Base-by-base conservation (phyloP, 2,329 filamentous ascomycete species). In the Graphiopsis chlorocephala region DNA sequence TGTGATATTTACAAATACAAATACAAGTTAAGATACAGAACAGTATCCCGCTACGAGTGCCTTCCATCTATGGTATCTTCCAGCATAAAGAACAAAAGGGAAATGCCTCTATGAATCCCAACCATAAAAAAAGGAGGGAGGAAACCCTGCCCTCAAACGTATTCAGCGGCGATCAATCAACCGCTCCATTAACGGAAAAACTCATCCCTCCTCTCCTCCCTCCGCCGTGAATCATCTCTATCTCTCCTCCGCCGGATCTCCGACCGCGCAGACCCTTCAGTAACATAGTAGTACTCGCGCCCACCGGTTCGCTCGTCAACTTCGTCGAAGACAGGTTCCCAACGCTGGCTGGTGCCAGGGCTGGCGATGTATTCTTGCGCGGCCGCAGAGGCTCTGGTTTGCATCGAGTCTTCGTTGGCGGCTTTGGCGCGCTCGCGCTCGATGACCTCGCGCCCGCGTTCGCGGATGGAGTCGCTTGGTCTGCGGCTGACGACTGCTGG, bases 361-460 rank as follows among this genome's bases (percentile, higher is more conserved):
- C 42, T 35, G 26, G 23, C 42, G 8, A n/a, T 38, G 25, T 47
- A 35, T 6, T 47, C 35, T 8, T 47, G 45, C 8, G n/a, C 58
- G 23, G 26, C 28, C 12, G 53, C 29, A 11, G 31, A 17, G 20
- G 29, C 17, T 20, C 53, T 20, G 23, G 15, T 25, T 4, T 50
- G 47, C 25, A 14, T 20, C 20, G 38, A 42, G 26, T 61, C 45
- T 50, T 31, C 58, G 12, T 14, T 23, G n/a, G 47, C 47, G 20
- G 35, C 55, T 25, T 25, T 38, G 5, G 42, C 45, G n/a, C 58
- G 58, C 26, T 50, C 42, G n/a, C 58, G 58, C 45, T 61, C 58
- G 58, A 61, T 50, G 58, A 61, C 45, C 52, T 61, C 58, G 28
- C 42, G 42, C 28, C 58, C 58, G n/a, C 58, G 58, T 1, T 50